These are phyloP conservation scores for Xylaria cubensis DNA, from an alignment of 495 filamentous ascomycete genomes.

Conservation along the genomic window DNA sequence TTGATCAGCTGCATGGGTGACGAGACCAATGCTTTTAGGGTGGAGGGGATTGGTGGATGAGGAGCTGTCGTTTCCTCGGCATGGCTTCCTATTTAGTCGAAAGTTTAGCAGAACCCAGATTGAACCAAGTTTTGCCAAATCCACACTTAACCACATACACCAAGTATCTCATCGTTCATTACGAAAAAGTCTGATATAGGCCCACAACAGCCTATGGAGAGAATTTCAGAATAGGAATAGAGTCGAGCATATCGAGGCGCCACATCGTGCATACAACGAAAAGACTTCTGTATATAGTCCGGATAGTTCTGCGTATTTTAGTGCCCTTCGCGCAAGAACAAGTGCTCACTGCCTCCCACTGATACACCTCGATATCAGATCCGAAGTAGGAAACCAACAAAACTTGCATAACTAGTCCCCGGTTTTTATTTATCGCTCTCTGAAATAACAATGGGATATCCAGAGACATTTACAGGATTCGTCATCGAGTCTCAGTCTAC, in stretches of 20 bases:
- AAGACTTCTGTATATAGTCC: no score
- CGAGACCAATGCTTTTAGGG: no score
- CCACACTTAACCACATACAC: no score
- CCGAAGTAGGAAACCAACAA: background rate
- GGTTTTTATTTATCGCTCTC: background rate
- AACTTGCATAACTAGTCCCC: background rate
- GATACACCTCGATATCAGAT: background rate
- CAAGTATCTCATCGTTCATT: background rate
- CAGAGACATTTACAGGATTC: background rate
- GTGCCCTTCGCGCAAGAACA: no score
- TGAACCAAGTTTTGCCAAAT: no score
- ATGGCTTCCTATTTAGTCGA: background rate
- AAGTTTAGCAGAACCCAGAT: no score
- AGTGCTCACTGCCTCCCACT: no score
- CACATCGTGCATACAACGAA: no score
- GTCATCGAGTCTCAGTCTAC: background rate
- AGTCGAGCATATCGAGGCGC: background rate
- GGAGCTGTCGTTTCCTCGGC: background rate
- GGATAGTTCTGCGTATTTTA: no score
- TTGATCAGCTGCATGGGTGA: no score
- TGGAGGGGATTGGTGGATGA: background rate
- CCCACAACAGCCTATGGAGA: background rate
- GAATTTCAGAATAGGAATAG: background rate
- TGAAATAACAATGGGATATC: background rate
- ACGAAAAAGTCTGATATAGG: background rate